Percentiles rank a stretch among this genome's conserved stretches.
Evolutionary conservation across 164 flowering plant species (phyloP).

Genomic region (Kalanchoe fedtschenkoi): DNA sequence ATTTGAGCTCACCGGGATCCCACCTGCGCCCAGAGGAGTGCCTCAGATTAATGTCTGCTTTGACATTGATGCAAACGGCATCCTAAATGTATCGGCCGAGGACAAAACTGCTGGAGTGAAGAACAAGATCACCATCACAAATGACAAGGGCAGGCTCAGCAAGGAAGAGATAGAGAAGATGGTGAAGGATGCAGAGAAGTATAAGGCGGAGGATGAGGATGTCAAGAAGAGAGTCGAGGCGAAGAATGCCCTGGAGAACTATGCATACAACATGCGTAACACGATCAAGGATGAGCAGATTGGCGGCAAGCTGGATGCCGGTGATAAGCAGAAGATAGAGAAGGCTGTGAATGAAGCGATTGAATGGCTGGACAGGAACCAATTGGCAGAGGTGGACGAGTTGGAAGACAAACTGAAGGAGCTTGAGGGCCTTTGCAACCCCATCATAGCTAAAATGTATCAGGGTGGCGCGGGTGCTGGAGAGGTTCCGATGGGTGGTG

Average conservation of each 20-base stretch:
- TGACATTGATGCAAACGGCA: conserved; percentile 23
- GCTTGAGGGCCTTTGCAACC: conserved; percentile 23
- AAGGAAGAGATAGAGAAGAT: conserved; percentile 23
- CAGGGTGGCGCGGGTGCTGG: conserved; percentile 14
- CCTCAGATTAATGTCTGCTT: conserved; percentile 23
- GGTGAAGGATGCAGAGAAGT: conserved; percentile 24
- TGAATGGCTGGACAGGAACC: conserved; percentile 26
- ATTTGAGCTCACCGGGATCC: conserved; percentile 23
- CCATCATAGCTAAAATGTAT: conserved; percentile 26
- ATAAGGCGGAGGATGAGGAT: conserved; percentile 22
- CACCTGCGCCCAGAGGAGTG: conserved; percentile 24
- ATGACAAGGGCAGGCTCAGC: conserved; percentile 22
- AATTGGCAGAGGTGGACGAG: conserved; percentile 26
- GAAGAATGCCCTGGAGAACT: conserved; percentile 26
- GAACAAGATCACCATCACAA: conserved; percentile 23
- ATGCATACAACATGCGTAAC: conserved; percentile 26
- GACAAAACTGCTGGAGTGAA: conserved; percentile 23
- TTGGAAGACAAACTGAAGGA: conserved; percentile 30
- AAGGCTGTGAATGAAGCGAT: conserved; percentile 22
- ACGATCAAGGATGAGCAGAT: no score
- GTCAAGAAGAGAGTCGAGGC: conserved; percentile 25
- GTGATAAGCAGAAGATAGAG: conserved; percentile 29
- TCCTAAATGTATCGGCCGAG: conserved; percentile 18
- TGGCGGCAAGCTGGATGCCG: conserved; percentile 19
- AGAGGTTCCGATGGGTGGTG: conserved; percentile 15